Conservation (phyloP, 208 protist species). For the Trypanosoma mega region DNA sequence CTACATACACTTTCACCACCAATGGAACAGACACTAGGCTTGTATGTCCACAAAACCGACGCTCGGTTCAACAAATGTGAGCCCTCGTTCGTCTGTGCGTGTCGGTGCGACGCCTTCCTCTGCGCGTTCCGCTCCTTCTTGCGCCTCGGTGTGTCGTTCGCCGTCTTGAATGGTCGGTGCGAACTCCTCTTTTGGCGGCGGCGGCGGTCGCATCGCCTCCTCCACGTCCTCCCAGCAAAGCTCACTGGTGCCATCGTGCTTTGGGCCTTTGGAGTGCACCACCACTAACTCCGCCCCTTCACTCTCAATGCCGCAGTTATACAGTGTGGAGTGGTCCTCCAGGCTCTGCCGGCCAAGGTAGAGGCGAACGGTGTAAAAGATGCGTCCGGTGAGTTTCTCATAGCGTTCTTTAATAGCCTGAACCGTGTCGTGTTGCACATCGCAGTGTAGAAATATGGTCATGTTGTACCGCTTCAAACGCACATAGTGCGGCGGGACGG, state of each 20-base stretch:
- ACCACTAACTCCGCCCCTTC: constrained; percentile 85
- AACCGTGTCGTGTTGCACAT: constrained; percentile 89
- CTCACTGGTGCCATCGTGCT: constrained; percentile 47
- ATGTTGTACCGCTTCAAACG: constrained; percentile 73
- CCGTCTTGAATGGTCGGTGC: not conserved
- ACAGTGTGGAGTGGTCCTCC: constrained; percentile 75
- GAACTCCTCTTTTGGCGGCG: not conserved
- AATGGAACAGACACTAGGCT: too few species aligned
- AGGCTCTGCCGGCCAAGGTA: constrained; percentile 77
- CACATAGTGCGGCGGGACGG: constrained; percentile 70
- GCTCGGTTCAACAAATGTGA: not conserved
- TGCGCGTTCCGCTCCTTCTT: constrained; percentile 8
- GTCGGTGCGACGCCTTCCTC: constrained; percentile 2
- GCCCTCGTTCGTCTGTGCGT: constrained; percentile 2
- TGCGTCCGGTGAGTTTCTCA: constrained; percentile 79
- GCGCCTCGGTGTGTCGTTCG: constrained; percentile 1
- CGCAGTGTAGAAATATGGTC: constrained; percentile 88
- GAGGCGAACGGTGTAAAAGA: constrained; percentile 75
- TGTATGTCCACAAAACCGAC: constrained; percentile 16
- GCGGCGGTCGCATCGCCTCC: constrained; percentile 56
- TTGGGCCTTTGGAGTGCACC: constrained; percentile 67
- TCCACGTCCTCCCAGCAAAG: constrained; percentile 71
- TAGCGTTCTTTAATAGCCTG: constrained; percentile 89
- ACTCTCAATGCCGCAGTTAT: constrained; percentile 71
- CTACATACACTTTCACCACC: constrained; percentile 12